phyloP scores from a whole-genome alignment of 2,329 filamentous ascomycete genomes.

The Fusarium devonianum region DNA sequence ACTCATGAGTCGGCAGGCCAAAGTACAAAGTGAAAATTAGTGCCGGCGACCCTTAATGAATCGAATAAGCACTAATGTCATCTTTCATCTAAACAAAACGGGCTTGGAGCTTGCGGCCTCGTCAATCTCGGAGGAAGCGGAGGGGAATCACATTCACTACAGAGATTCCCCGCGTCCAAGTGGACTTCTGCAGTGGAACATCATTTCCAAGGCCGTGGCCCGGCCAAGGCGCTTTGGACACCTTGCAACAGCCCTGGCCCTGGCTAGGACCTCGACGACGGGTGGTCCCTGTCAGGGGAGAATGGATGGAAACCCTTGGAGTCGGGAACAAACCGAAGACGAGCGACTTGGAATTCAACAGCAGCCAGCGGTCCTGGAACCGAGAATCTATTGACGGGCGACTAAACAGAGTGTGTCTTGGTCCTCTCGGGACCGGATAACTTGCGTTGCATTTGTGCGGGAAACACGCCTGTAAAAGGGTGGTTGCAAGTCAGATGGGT shows the following conservation, averaged over 20 bases:
- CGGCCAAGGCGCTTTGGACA: slow-evolving; percentile 28
- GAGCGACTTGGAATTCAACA: slow-evolving; percentile 17
- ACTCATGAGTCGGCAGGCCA: no score
- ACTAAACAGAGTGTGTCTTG: slow-evolving; percentile 2
- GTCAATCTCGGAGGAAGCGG: slow-evolving; percentile 11
- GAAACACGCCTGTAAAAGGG: neutral
- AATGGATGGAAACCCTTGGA: slow-evolving; percentile 35
- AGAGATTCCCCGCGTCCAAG: slow-evolving; percentile 36
- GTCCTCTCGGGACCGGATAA: slow-evolving; percentile 11
- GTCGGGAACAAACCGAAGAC: slow-evolving; percentile 21
- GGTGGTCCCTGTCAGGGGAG: slow-evolving; percentile 25
- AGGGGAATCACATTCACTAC: slow-evolving; percentile 7
- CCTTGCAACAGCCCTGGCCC: slow-evolving; percentile 24
- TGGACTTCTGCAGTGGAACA: slow-evolving; percentile 28
- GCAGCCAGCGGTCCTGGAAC: slow-evolving; percentile 5
- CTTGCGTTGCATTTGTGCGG: slow-evolving; percentile 7
- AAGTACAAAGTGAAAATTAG: neutral
- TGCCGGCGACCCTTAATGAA: slow-evolving; percentile 12
- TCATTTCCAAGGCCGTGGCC: slow-evolving; percentile 13
- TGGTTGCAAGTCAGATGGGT: slow-evolving; percentile 20
- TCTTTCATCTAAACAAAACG: neutral
- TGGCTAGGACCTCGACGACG: slow-evolving; percentile 13
- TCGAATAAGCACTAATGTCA: slow-evolving; percentile 7
- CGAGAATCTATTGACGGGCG: neutral
- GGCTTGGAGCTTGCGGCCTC: slow-evolving; percentile 17